Evolutionary conservation across 176 grass and related monocot genomes (phyloP).

Genomic region (Avena atlantica): DNA sequence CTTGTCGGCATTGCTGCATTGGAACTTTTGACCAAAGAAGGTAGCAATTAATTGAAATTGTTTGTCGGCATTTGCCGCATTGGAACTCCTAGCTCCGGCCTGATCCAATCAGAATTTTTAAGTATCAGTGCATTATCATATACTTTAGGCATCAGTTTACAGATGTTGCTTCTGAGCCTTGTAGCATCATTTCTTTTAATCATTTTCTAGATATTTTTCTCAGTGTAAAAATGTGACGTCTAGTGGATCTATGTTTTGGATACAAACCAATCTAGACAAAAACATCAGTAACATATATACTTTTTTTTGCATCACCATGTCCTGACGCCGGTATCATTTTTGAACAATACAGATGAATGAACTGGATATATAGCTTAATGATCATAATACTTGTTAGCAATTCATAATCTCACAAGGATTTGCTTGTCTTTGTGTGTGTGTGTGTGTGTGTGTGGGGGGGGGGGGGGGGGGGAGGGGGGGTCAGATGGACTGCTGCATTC

Average conservation of each 20-base stretch:
- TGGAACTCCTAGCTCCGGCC: not conserved
- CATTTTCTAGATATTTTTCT: not conserved
- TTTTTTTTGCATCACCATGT: not conserved
- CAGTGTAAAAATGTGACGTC: not conserved
- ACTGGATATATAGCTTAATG: not conserved
- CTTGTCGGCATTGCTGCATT: not conserved
- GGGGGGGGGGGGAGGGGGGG: too few species aligned
- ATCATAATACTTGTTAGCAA: not conserved
- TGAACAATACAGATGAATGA: not conserved
- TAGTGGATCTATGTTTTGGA: not conserved
- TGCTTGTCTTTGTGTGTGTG: not conserved
- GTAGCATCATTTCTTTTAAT: not conserved
- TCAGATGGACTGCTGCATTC: constrained; percentile 28
- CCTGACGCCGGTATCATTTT: not conserved
- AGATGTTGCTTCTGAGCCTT: not conserved
- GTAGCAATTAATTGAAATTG: not conserved
- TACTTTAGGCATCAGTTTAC: constrained; percentile 9
- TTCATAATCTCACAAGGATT: too few species aligned
- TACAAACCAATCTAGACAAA: not conserved
- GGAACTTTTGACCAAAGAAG: not conserved
- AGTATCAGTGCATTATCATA: not conserved
- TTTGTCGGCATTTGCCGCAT: not conserved
- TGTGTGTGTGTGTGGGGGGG: not conserved
- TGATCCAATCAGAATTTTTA: not conserved
- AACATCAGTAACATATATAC: too few species aligned